phyloP scores from a whole-genome alignment of 495 filamentous ascomycete genomes.

The Terfezia claveryi region DNA sequence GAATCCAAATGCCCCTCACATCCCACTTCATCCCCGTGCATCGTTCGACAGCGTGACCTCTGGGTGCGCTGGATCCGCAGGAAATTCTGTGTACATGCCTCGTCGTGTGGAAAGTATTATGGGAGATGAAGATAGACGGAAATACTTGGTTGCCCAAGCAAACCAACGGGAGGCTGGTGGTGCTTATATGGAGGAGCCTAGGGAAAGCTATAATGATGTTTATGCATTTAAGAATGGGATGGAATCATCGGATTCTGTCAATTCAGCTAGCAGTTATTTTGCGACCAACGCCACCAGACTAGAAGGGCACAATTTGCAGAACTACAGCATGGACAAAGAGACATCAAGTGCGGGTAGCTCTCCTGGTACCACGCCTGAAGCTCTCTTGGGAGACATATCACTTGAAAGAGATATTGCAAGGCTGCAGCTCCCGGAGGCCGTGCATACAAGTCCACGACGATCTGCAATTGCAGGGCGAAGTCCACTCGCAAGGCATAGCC shows the following conservation, averaged over 20 bases:
- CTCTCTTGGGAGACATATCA: background rate
- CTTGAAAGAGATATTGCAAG: conserved; percentile 5
- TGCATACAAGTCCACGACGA: conserved; percentile 7
- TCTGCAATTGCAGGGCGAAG: conserved; percentile 12
- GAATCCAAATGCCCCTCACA: conserved; percentile 27
- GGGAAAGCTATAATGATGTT: conserved; percentile 30
- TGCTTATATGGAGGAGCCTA: conserved; percentile 28
- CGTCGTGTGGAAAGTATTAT: conserved; percentile 64
- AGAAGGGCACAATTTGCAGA: conserved; percentile 9
- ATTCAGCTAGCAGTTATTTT: conserved; percentile 16
- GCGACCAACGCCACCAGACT: conserved; percentile 5
- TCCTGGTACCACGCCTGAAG: conserved; percentile 2
- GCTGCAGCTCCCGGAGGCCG: conserved; percentile 13
- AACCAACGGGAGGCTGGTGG: conserved; percentile 32
- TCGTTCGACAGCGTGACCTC: conserved; percentile 55
- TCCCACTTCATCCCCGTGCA: conserved; percentile 35
- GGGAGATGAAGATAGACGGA: conserved; percentile 52
- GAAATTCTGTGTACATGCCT: conserved; percentile 47
- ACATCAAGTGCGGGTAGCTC: conserved; percentile 11
- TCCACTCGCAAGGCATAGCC: conserved; percentile 15
- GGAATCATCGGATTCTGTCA: conserved; percentile 26
- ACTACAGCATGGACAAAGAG: conserved; percentile 13
- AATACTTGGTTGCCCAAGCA: conserved; percentile 46
- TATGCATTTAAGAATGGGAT: conserved; percentile 20
- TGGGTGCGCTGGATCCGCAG: conserved; percentile 28